A percentile compares a stretch with the other conserved stretches of the same genome.
Evolutionary conservation across 1,284 basidiomycete genomes (phyloP).

Genomic region (Pseudozyma thailandica): DNA sequence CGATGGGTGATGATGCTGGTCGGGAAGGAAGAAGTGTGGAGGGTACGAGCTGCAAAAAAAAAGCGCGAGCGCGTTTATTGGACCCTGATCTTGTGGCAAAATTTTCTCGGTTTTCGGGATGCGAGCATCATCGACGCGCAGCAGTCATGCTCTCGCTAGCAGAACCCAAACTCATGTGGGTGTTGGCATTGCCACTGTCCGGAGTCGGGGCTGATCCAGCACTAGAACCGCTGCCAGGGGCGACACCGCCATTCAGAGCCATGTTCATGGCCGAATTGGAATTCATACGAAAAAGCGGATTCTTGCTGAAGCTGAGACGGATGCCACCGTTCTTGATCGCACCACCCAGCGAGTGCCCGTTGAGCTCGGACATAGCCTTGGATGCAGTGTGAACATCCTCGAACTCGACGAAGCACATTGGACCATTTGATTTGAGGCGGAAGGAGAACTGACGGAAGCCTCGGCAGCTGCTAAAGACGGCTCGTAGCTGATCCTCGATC

Average conservation of each 20-base stretch:
- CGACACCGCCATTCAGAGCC: slow-evolving; percentile 15
- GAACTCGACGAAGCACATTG: slow-evolving; percentile 93
- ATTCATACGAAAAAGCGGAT: slow-evolving; percentile 58
- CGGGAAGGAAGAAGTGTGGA: slow-evolving; percentile 26
- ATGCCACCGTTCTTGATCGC: slow-evolving; percentile 90
- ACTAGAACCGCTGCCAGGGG: slow-evolving; percentile 13
- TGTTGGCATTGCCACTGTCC: slow-evolving; percentile 1
- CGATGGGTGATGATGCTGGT: slow-evolving; percentile 38
- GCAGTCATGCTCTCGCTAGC: slow-evolving; percentile 40
- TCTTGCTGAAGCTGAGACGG: slow-evolving; percentile 80
- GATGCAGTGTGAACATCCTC: slow-evolving; percentile 87
- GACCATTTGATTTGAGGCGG: slow-evolving; percentile 92
- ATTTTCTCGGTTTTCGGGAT: slow-evolving; percentile 18
- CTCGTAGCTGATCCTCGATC: slow-evolving; percentile 84
- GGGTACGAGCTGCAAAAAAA: neutral
- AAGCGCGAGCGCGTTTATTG: slow-evolving; percentile 8
- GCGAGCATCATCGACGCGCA: slow-evolving; percentile 19
- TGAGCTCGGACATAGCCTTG: slow-evolving; percentile 85
- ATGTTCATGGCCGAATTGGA: slow-evolving; percentile 46
- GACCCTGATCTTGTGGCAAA: slow-evolving; percentile 18
- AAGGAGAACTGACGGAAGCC: slow-evolving; percentile 93
- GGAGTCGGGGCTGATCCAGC: slow-evolving; percentile 14
- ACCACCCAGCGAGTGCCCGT: slow-evolving; percentile 88
- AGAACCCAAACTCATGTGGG: slow-evolving; percentile 33
- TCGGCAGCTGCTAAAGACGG: slow-evolving; percentile 79